These are phyloP conservation scores for Sporobolomyces phaffii DNA, from an alignment of 768 basidiomycete species.

Conservation along the genomic window DNA sequence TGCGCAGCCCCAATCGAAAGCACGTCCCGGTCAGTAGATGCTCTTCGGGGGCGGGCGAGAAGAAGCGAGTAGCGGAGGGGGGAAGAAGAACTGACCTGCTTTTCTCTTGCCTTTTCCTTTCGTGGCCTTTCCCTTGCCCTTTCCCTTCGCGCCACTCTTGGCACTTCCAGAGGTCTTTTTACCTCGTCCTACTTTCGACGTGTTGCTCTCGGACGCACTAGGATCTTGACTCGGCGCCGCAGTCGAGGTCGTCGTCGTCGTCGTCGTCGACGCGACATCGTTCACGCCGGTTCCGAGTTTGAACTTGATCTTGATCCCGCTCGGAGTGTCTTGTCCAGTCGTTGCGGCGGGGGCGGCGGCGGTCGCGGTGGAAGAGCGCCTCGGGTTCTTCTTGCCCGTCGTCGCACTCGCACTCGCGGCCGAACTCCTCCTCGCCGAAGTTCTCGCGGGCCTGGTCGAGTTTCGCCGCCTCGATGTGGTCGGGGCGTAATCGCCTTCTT, in stretches of 20 bases:
- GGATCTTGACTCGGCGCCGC: not conserved
- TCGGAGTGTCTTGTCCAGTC: not conserved
- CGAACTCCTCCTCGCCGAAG: not conserved
- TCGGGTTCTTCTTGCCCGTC: not conserved
- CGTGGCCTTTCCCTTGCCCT: not conserved
- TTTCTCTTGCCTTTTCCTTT: slow-evolving; percentile 26
- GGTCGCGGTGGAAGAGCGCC: not conserved
- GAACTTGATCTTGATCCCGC: slow-evolving; percentile 37
- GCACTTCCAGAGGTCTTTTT: not conserved
- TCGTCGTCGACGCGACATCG: no score
- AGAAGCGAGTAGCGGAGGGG: not conserved
- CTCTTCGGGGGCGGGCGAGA: not conserved
- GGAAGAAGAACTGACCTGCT: slow-evolving; percentile 24
- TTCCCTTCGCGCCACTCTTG: not conserved
- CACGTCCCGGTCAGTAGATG: no score
- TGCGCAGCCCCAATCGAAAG: not conserved
- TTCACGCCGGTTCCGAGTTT: slow-evolving; percentile 21
- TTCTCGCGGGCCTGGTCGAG: no score
- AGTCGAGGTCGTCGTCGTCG: no score
- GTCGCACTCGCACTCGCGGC: not conserved
- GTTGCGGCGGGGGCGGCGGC: not conserved
- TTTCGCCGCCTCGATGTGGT: no score
- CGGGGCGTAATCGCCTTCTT: slow-evolving; percentile 13
- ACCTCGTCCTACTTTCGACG: not conserved
- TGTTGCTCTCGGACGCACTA: not conserved